Evolutionary conservation across 345 rosid genomes (phyloP).

Genomic region (Kernera saxatilis): DNA sequence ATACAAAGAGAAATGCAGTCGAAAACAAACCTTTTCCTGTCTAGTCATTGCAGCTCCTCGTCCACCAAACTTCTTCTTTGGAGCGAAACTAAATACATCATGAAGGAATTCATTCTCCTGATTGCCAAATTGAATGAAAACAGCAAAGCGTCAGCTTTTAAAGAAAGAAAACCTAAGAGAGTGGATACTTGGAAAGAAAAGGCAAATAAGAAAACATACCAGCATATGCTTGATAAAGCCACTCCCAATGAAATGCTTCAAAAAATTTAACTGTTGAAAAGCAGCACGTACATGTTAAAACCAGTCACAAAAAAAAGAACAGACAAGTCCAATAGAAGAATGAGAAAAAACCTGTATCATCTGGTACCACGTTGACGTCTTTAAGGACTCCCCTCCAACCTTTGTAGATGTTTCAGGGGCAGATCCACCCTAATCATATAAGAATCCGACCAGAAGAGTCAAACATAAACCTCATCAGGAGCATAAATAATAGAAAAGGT

Average conservation of each 20-base stretch:
- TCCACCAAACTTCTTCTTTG: conserved; percentile 48
- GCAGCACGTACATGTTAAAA: background rate
- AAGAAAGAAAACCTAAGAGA: background rate
- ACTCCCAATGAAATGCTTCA: conserved; percentile 83
- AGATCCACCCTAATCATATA: conserved; percentile 45
- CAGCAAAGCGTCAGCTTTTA: background rate
- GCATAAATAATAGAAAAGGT: background rate
- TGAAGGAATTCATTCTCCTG: conserved; percentile 92
- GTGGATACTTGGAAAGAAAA: background rate
- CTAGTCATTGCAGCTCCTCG: conserved; percentile 38
- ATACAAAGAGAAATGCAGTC: too few species aligned
- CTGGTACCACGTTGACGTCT: conserved; percentile 65
- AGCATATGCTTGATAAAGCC: conserved; percentile 95
- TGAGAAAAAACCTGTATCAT: conserved; percentile 38
- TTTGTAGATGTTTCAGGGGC: conserved; percentile 61
- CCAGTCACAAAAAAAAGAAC: background rate
- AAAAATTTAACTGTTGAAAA: conserved; percentile 59
- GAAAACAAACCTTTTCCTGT: conserved; percentile 54
- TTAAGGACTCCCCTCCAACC: conserved; percentile 64
- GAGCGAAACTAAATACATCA: conserved; percentile 65
- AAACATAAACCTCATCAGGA: background rate
- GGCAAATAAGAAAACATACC: conserved; percentile 40
- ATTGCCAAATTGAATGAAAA: background rate
- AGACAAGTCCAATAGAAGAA: background rate
- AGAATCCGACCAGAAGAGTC: background rate